Evolutionary conservation across 108 stramenopile species (phyloP).

Genomic region (Fistulifera pelliculosa): DNA sequence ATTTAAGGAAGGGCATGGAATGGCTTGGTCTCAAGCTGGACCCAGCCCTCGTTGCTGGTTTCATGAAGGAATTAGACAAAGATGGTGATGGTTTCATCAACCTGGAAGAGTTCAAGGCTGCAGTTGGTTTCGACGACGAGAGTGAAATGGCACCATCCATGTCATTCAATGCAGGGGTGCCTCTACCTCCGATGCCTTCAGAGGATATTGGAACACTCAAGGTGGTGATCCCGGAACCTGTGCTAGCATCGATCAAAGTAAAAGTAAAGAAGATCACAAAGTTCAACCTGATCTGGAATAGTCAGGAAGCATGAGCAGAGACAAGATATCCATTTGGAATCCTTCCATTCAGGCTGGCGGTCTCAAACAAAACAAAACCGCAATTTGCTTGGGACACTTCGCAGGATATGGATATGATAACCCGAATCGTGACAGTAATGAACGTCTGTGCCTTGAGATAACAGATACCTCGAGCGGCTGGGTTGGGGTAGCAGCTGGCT

Average conservation of each 20-base stretch:
- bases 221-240: slow-evolving; percentile 79
- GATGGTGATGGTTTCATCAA: slow-evolving; percentile 91
- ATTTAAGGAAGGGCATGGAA: slow-evolving; percentile 90
- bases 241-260: slow-evolving; percentile 84
- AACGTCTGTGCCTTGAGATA: slow-evolving; percentile 79
- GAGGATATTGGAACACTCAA: slow-evolving; percentile 50
- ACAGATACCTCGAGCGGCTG: slow-evolving; percentile 90
- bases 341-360: slow-evolving; percentile 55
- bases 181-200: slow-evolving; percentile 71
- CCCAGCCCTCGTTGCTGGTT: slow-evolving; percentile 65
- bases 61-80: slow-evolving; percentile 90
- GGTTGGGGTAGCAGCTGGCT: slow-evolving; percentile 90
- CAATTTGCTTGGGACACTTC: slow-evolving; percentile 90
- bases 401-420: slow-evolving; percentile 79
- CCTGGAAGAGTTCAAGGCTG: slow-evolving; percentile 92
- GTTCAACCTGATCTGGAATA: slow-evolving; percentile 85
- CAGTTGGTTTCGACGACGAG: slow-evolving; percentile 86
- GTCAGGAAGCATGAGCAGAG: slow-evolving; percentile 85
- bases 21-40: slow-evolving; percentile 89
- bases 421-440: slow-evolving; percentile 70
- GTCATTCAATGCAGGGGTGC: slow-evolving; percentile 68
- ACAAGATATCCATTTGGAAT: slow-evolving; percentile 92
- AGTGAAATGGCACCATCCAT: slow-evolving; percentile 19
- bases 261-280: slow-evolving; percentile 86
- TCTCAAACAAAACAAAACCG: slow-evolving; percentile 74